phyloP scores from a whole-genome alignment of 2,329 filamentous ascomycete genomes.

The Aspergillus jensenii region DNA sequence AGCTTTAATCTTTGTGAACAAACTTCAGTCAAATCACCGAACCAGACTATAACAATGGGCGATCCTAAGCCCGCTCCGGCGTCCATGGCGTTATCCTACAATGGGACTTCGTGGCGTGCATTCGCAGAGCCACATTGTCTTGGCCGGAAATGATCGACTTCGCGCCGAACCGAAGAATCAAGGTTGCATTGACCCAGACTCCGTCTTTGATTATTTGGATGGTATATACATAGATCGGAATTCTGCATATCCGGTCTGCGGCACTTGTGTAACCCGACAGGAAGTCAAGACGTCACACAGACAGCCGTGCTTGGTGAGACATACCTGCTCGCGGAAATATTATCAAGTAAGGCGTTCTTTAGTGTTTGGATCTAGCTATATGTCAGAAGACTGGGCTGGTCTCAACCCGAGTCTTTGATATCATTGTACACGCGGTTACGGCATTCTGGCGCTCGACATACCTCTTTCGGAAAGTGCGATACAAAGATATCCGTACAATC shows the following conservation, averaged over 20 bases:
- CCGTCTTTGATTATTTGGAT: background rate
- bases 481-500: no score
- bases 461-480: no score
- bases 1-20: no score
- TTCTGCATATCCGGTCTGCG: background rate
- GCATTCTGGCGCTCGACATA: no score
- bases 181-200: background rate
- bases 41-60: background rate
- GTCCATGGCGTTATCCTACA: no score
- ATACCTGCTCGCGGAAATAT: background rate
- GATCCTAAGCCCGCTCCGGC: no score
- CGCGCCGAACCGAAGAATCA: background rate
- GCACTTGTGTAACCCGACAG: background rate
- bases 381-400: no score
- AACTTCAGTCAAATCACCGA: background rate
- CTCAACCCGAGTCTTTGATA: no score
- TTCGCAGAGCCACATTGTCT: background rate
- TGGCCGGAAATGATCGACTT: background rate
- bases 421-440: no score
- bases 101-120: background rate
- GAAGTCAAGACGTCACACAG: background rate
- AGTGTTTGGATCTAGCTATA: no score
- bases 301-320: background rate
- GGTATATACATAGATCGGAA: background rate
- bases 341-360: no score